phyloP scores from a whole-genome alignment of 306 rosid genomes.

The Sechiopsis laciniata region DNA sequence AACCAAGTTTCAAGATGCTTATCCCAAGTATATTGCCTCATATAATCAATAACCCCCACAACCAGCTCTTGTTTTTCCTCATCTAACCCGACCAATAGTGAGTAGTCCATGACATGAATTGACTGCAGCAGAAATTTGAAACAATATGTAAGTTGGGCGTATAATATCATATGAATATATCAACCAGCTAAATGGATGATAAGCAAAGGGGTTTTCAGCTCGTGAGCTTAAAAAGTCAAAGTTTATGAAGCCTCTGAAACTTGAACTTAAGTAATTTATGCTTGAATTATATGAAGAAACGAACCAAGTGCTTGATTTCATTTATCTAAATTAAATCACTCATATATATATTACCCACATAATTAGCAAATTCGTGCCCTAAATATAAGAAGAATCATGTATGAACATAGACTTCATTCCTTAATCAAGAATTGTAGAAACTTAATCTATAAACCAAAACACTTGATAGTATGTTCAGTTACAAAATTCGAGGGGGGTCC shows the following conservation, averaged over 20 bases:
- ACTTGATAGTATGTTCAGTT: not conserved
- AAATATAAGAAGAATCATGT: not conserved
- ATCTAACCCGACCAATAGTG: slow-evolving; percentile 88
- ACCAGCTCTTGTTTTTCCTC: slow-evolving; percentile 86
- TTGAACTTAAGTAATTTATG: not conserved
- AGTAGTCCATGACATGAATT: slow-evolving; percentile 91
- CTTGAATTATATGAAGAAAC: not conserved
- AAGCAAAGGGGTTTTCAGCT: not conserved
- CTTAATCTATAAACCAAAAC: not conserved
- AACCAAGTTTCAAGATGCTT: slow-evolving; percentile 99
- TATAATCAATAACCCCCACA: slow-evolving; percentile 89
- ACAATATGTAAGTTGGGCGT: not conserved
- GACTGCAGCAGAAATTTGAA: slow-evolving; percentile 49
- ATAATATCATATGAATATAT: not conserved
- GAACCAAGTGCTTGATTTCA: not conserved
- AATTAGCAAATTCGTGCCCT: not conserved
- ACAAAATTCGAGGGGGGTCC: slow-evolving; percentile 15
- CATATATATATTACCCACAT: not conserved
- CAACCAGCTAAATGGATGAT: not conserved
- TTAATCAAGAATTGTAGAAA: not conserved
- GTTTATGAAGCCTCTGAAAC: not conserved
- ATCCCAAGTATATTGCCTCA: slow-evolving; percentile 99
- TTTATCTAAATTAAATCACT: not conserved
- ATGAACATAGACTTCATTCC: not conserved
- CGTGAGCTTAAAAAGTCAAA: not conserved